Conservation (phyloP, 805 yeast species). For the Candida andamanensis region DNA sequence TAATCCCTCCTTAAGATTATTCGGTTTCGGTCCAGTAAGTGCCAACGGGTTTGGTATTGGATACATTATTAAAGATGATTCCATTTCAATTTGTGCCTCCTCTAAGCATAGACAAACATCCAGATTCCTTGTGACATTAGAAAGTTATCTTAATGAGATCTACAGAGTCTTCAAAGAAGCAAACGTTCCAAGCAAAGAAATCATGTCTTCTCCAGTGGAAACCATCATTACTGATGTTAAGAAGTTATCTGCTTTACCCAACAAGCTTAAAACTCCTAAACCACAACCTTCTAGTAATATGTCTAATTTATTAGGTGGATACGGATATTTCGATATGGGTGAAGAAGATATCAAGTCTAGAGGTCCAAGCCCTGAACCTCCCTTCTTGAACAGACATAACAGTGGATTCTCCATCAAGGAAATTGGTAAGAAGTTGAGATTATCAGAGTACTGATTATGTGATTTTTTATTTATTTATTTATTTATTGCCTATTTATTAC, state of each 20-base stretch:
- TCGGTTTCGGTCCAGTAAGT: conserved; percentile 58
- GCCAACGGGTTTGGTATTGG: conserved; percentile 58
- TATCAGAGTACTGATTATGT: conserved; percentile 50
- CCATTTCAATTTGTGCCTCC: conserved; percentile 48
- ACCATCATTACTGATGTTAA: conserved; percentile 17
- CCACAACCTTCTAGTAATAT: conserved; percentile 16
- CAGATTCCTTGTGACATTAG: conserved; percentile 49
- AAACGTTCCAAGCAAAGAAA: conserved; percentile 13
- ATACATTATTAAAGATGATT: conserved; percentile 48
- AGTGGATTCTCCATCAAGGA: conserved; percentile 44
- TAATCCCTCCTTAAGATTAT: conserved; percentile 51
- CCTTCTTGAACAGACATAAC: conserved; percentile 33
- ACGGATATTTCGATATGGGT: conserved; percentile 57
- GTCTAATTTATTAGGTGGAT: conserved; percentile 48
- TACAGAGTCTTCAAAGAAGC: conserved; percentile 26
- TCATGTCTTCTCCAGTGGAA: conserved; percentile 20
- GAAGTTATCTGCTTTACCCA: neutral
- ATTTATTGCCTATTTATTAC: conserved; percentile 8
- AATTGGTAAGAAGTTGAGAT: conserved; percentile 59
- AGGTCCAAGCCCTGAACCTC: conserved; percentile 56
- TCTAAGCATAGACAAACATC: conserved; percentile 59
- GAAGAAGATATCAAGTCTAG: conserved; percentile 49
- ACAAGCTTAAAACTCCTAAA: conserved; percentile 4
- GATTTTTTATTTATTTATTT: conserved; percentile 7
- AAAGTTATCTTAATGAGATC: conserved; percentile 45